Evolutionary conservation across 768 basidiomycete species (phyloP), one percentile per base, ranked within the genome.

Genomic region (Coprinellus micaceus): DNA sequence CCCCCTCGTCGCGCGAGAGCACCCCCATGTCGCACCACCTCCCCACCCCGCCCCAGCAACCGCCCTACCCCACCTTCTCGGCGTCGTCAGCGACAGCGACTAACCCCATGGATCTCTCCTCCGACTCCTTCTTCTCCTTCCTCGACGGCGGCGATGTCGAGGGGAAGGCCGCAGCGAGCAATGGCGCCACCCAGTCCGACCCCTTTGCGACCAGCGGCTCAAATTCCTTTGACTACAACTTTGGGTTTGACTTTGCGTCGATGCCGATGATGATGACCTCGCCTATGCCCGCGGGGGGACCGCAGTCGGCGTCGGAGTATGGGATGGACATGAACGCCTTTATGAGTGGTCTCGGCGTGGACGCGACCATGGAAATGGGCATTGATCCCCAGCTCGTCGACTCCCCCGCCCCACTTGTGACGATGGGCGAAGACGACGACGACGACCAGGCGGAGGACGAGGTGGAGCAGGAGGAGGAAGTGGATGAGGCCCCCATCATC

Each of bases 321-420:
- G 13, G 52, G 47, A 67, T 64, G 50, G 59, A 61, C 40, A 65
- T 70, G 52, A 39, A 45, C 40, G 48, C 53, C 17, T 29, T 54
- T 36, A 61, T 64, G 60, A 64, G 66, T 50, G 64, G 62, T 54
- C 9, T 37, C 9, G 36, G 36, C 9, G 17, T 37, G 36, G 36
- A 17, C 9, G 36, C 36, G n/a, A 25, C 37, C n/a, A 60, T 64
- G 51, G 58, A 54, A 52, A 61, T 64, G 52, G 74, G 68, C 45
- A 91, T 92, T 66, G 87, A 92, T 67, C 89, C 90, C 0, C 86
- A 87, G 67, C 83, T 91, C 53, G 85, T 91, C 55, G 84, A 77
- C 39, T 86, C 87, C 0, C 86, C 86, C 3, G 68, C 84, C 24
- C 66, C 71, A 29, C 21, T 64, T 1, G 44, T 47, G 33, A 61